Base-by-base conservation (phyloP, 345 rosid genomes). In the Linum tenue region DNA sequence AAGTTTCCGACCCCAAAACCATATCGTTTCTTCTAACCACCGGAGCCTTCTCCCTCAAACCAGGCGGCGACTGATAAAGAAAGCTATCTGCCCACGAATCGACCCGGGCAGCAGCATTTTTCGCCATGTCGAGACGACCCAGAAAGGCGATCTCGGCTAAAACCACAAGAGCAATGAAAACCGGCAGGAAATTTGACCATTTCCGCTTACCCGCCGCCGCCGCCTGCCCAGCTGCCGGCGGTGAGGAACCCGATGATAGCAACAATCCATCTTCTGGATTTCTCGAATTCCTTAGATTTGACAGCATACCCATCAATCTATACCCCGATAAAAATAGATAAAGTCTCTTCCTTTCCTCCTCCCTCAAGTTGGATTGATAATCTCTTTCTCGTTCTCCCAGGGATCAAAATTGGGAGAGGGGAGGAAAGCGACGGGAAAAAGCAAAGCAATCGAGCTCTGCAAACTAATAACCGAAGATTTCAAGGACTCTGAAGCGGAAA, bases 91-190 rank as follows among this genome's bases (percentile, higher is more conserved):
- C 84, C 87, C 84, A 82, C 7, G 94, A 83, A 77, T 90, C 90
- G 55, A 87, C 77, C 53, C 83, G 44, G 3, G 38, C 36, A 68
- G 80, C 85, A 8, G 78, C 84, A 65, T 83, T 85, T 66, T 85
- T 85, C 16, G 77, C 79, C 78, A 86, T 77, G 51, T 90, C 94
- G 42, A 92, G 87, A 39, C 86, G 86, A 82, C 95, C 86, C 81
- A 92, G 79, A 67, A 92, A 86, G 65, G 78, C 82, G 70, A 90
- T 83, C 84, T 90, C 97, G 7, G 83, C 86, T 43, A 85, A 61
- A 55, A 90, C 85, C 37, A 86, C 92, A 10, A 92, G 69, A 40
- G 80, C 79, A 56, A 94, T 92, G 59, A 86, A 80, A 64, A 86
- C 50, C 31, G 90, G 91, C 75, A 94, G 62, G 39, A 83, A 56